Base-by-base conservation (phyloP, 2,329 filamentous ascomycete species). In the Calonectria leucothoes region DNA sequence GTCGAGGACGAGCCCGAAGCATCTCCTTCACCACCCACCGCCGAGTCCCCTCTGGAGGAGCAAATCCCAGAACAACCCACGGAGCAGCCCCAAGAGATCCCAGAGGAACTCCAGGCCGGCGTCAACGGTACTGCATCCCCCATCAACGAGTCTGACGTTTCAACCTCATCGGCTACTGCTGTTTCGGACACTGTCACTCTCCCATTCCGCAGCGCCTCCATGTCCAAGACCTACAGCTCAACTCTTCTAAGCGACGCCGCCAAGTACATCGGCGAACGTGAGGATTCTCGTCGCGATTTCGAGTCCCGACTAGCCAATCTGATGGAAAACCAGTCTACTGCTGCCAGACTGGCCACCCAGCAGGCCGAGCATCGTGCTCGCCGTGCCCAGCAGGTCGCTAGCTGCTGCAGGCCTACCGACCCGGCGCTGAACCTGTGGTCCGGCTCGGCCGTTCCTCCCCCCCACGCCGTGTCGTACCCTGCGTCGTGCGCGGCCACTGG, bases 1-100 rank as follows among this genome's bases (percentile, higher is more conserved):
- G 85, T 89, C 69, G 88, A 92, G 78, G 88, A 91, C 70, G 88
- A 86, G 49, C 83, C 82, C n/a, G 83, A 87, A 75, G 71, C 78
- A n/a, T 72, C 77, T 35, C 63, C 70, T 15, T 70, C 74, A 20
- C 51, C 70, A 20, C 66, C 74, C 23, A 39, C 57, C 25, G 49
- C 69, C 39, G 66, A 74, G 65, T 69, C 49, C 25, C 42, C 71
- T 49, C 29, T 69, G 20, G 74, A 78, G 12, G 76, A 76, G 45
- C 33, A 71, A 64, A 42, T 69, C 15, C 23, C 42, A 8, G 76
- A 76, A 39, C 33, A 71, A 64, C 42, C 71, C 15, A 23, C 42
- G 25, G 61, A 55, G 45, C 59, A 14, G 69, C 39, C 64, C 52
- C 75, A 81, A 69, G 72, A 73, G 42, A 29, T 61, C 55, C 67